Base-by-base conservation (phyloP, 352 stramenopile species). In the Pseudoperonospora humuli region DNA sequence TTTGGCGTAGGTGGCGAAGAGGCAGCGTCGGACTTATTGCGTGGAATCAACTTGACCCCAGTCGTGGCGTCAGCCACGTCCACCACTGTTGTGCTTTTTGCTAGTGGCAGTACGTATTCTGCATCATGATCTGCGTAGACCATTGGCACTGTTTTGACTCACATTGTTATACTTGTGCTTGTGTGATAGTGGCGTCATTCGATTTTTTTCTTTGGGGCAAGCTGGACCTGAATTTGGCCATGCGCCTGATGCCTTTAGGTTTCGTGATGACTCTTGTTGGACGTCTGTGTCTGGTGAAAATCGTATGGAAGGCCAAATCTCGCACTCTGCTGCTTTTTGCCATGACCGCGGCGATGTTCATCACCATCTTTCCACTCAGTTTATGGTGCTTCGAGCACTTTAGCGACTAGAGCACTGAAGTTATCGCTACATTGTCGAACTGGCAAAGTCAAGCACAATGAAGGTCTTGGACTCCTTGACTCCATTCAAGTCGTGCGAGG, bases 1-100 rank as follows among this genome's bases (percentile, higher is more conserved):
- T 97, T 97, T 57, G 91, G 91, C 14, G 74, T 97, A 5, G 85
- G 84, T 19, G 86, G 84, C 36, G 88, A 87, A 39, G 93, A 94
- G 28, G 75, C 96, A n/a, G 94, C 80, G 38, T 87, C 86, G 5
- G 78, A 83, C 1, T 64, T 97, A 15, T 84, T 97, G 73, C 73
- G 96, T 13, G 70, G 80, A 15, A 83, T 97, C 61, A 89, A 89
- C 31, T 76, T 97, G 10, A 48, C 66, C 20, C 73, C 75, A 21
- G 55, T 55, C 40, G 60, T 71, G 63, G 73, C 78, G 13, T 88
- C 77, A 3, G 81, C 86, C 11, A 95, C 82, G 18, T 87, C 79
- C 5, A 77, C 87, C 5, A 62, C 50, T 1, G 35, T 41, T 9
- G 59, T 62, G 3, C 54, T 73, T 32, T 73, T 73, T 52, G 50